Percentiles rank a stretch among this genome's conserved stretches.
Evolutionary conservation across 495 filamentous ascomycete species (phyloP).

Genomic region (Neurospora sp.): DNA sequence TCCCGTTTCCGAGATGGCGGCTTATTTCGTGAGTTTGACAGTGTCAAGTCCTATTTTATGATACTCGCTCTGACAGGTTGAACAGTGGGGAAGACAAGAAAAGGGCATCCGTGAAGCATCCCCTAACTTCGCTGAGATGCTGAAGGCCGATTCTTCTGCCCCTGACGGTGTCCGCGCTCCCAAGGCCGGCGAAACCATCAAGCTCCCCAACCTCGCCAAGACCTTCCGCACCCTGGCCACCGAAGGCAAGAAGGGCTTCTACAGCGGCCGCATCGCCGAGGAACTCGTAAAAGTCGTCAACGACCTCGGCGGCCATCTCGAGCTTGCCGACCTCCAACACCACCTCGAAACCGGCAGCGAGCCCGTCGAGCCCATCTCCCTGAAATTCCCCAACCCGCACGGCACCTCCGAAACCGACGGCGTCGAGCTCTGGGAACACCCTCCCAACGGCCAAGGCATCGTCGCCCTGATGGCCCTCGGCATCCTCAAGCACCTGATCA

Average conservation of each 20-base stretch:
- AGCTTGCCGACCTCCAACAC: slow-evolving; percentile 66
- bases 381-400: slow-evolving; percentile 56
- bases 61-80: neutral
- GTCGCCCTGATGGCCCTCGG: slow-evolving; percentile 91
- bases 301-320: slow-evolving; percentile 67
- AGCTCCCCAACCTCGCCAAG: slow-evolving; percentile 67
- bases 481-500: slow-evolving; percentile 76
- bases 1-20: slow-evolving; percentile 72
- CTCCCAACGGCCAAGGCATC: slow-evolving; percentile 95
- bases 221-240: slow-evolving; percentile 74
- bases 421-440: slow-evolving; percentile 87
- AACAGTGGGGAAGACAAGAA: slow-evolving; percentile 60
- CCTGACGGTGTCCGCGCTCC: slow-evolving; percentile 59
- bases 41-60: neutral
- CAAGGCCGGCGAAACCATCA: slow-evolving; percentile 76
- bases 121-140: slow-evolving; percentile 75
- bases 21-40: slow-evolving; percentile 50
- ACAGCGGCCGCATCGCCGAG: slow-evolving; percentile 71
- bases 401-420: slow-evolving; percentile 17
- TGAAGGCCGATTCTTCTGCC: slow-evolving; percentile 60
- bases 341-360: slow-evolving; percentile 70
- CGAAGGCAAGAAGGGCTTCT: slow-evolving; percentile 85
- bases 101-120: slow-evolving; percentile 54
- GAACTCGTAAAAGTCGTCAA: slow-evolving; percentile 67
- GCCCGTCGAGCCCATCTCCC: slow-evolving; percentile 67